Conservation (phyloP, 1,284 basidiomycete species). For the Singerocomus rubriflavus region DNA sequence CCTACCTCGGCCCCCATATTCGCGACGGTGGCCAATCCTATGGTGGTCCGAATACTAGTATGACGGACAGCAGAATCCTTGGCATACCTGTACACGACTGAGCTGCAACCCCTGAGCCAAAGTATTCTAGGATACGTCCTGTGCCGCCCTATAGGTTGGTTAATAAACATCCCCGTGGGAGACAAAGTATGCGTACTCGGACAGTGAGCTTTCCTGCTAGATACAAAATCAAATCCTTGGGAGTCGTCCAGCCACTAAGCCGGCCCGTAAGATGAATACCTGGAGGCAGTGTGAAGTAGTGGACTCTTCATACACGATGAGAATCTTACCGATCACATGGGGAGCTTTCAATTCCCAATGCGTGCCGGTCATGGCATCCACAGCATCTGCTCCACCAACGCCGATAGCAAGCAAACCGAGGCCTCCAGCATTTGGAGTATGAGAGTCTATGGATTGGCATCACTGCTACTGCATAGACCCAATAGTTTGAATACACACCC, state of each 20-base stretch:
- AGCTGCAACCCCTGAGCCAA: constrained; percentile 87
- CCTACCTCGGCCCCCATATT: constrained; percentile 99
- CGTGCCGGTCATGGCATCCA: constrained; percentile 97
- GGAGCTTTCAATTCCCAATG: constrained; percentile 99
- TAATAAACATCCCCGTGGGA: neutral
- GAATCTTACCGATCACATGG: constrained; percentile 68
- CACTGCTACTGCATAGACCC: constrained; percentile 1
- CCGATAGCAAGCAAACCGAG: constrained; percentile 98
- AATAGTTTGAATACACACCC: constrained; percentile 40
- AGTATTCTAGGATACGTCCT: constrained; percentile 96
- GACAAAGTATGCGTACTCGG: constrained; percentile 50
- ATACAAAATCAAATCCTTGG: constrained; percentile 96
- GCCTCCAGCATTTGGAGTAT: constrained; percentile 98
- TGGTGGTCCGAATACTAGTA: neutral
- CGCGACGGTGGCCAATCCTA: constrained; percentile 88
- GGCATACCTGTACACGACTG: constrained; percentile 90
- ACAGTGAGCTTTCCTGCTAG: constrained; percentile 95
- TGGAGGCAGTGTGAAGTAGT: constrained; percentile 3
- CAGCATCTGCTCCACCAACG: constrained; percentile 98
- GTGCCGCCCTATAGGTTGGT: constrained; percentile 55
- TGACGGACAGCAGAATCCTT: neutral
- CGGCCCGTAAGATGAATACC: constrained; percentile 88
- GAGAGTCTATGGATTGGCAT: constrained; percentile 68
- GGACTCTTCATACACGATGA: neutral
- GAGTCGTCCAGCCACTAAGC: constrained; percentile 89